Evolutionary conservation across 2,329 filamentous ascomycete genomes (phyloP).

Genomic region (Sarocladium kiliense): DNA sequence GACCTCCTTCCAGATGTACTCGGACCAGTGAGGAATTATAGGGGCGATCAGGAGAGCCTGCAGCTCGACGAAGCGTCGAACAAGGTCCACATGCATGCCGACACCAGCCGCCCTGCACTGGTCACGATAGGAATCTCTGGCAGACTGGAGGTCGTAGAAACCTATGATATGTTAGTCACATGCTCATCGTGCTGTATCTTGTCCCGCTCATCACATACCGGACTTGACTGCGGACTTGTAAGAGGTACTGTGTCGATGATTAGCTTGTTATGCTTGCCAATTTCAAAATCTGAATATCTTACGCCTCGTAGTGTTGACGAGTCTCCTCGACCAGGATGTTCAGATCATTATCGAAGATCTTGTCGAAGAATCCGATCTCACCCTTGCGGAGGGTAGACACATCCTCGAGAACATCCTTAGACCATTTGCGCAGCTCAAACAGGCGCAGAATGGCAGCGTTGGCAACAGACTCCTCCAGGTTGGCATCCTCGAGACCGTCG

Average conservation of each 20-base stretch:
- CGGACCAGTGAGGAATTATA: slow-evolving; percentile 88
- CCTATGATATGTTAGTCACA: neutral
- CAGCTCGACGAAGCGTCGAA: slow-evolving; percentile 76
- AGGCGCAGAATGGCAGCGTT: slow-evolving; percentile 87
- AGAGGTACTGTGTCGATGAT: slow-evolving; percentile 44
- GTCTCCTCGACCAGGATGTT: slow-evolving; percentile 77
- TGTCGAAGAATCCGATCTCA: slow-evolving; percentile 74
- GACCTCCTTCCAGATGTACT: slow-evolving; percentile 91
- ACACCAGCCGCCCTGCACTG: slow-evolving; percentile 69
- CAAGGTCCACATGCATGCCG: slow-evolving; percentile 79
- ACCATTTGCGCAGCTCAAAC: slow-evolving; percentile 81
- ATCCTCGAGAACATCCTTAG: slow-evolving; percentile 75
- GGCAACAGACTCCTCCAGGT: slow-evolving; percentile 93
- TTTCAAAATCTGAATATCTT: neutral
- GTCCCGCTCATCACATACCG: neutral
- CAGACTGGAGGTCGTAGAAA: slow-evolving; percentile 13
- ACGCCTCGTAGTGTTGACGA: slow-evolving; percentile 66
- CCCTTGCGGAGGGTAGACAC: slow-evolving; percentile 67
- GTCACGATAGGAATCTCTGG: slow-evolving; percentile 84
- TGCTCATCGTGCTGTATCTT: neutral
- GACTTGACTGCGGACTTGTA: slow-evolving; percentile 74
- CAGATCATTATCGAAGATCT: slow-evolving; percentile 90
- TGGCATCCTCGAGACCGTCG: slow-evolving; percentile 90
- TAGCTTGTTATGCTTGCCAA: neutral
- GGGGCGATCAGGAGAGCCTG: slow-evolving; percentile 79